phyloP scores from a whole-genome alignment of 2,329 filamentous ascomycete genomes.

The Pseudopyrenochaeta lycopersici region DNA sequence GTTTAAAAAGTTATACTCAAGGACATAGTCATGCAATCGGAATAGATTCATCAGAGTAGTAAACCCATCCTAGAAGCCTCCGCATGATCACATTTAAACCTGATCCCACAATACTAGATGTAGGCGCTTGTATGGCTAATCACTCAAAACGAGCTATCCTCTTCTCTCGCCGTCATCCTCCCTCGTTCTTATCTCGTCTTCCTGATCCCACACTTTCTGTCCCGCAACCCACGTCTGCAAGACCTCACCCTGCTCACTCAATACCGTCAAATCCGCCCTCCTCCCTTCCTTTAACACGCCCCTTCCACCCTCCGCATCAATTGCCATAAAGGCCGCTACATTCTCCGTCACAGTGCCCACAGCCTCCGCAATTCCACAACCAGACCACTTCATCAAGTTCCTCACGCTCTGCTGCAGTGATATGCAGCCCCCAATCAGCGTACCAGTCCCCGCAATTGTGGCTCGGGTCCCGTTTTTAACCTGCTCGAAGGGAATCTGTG shows the following conservation, averaged over 20 bases:
- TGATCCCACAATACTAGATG: too few species aligned
- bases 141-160: slow-evolving; percentile 15
- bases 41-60: too few species aligned
- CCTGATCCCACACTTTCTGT: slow-evolving; percentile 56
- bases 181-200: slow-evolving; percentile 34
- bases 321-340: slow-evolving; percentile 59
- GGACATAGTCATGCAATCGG: too few species aligned
- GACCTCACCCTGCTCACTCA: slow-evolving; percentile 57
- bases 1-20: too few species aligned
- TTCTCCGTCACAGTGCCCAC: slow-evolving; percentile 62
- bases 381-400: slow-evolving; percentile 58
- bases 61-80: too few species aligned
- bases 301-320: slow-evolving; percentile 54
- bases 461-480: slow-evolving; percentile 59
- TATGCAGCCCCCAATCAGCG: slow-evolving; percentile 63
- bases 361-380: slow-evolving; percentile 58
- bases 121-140: background rate
- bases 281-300: slow-evolving; percentile 54
- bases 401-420: slow-evolving; percentile 60
- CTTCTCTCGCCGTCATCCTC: slow-evolving; percentile 43
- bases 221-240: slow-evolving; percentile 63
- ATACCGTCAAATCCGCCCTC: slow-evolving; percentile 59
- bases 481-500: slow-evolving; percentile 61
- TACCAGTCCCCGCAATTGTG: slow-evolving; percentile 62
- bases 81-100: too few species aligned